Evolutionary conservation across 768 basidiomycete species (phyloP).

Genomic region (Dentipellis fragilis): DNA sequence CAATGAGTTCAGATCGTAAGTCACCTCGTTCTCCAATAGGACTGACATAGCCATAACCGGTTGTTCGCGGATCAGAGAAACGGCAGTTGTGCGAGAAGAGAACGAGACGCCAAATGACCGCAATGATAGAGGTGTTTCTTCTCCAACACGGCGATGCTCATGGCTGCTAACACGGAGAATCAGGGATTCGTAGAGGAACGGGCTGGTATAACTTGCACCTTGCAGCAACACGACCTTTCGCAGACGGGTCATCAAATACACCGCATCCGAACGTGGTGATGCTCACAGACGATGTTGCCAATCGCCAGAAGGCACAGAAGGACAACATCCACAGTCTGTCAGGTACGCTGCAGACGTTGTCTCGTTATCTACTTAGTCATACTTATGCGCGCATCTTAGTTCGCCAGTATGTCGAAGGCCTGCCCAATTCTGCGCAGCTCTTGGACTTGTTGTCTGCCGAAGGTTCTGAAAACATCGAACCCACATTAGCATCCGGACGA

Average conservation of each 20-base stretch:
- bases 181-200: slow-evolving; percentile 83
- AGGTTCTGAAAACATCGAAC: slow-evolving; percentile 54
- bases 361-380: not conserved
- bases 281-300: slow-evolving; percentile 84
- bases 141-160: not conserved
- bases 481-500: slow-evolving; percentile 39
- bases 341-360: slow-evolving; percentile 31
- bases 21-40: slow-evolving; percentile 10
- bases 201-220: slow-evolving; percentile 83
- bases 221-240: slow-evolving; percentile 35
- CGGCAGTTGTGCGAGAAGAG: slow-evolving; percentile 66
- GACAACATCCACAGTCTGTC: slow-evolving; percentile 54
- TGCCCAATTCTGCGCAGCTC: slow-evolving; percentile 54
- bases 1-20: slow-evolving; percentile 77
- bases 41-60: not conserved
- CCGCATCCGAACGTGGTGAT: slow-evolving; percentile 59
- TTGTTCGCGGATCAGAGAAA: slow-evolving; percentile 41
- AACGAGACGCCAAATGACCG: slow-evolving; percentile 86
- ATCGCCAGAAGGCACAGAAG: slow-evolving; percentile 63
- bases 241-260: slow-evolving; percentile 37
- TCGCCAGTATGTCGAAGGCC: slow-evolving; percentile 70
- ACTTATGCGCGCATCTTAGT: slow-evolving; percentile 29
- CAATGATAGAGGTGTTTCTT: slow-evolving; percentile 74
- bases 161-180: not conserved
- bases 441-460: slow-evolving; percentile 73